Conservation (phyloP, 2,329 filamentous ascomycete species). For the Parastagonospora nodorum region DNA sequence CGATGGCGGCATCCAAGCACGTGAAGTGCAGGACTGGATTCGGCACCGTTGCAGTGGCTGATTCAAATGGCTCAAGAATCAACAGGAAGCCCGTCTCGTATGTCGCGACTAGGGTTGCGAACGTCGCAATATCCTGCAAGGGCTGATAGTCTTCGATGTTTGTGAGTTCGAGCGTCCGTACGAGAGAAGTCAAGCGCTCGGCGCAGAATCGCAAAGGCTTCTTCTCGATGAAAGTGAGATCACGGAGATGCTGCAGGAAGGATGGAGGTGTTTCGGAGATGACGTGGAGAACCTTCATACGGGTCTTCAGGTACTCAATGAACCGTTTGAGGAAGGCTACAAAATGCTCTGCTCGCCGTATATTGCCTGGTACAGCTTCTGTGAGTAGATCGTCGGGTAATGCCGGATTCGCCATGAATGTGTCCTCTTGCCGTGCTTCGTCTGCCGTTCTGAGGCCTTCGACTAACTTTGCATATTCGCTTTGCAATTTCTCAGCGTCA, state of each 20-base stretch:
- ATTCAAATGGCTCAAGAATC: slow-evolving; percentile 97
- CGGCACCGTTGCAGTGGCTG: slow-evolving; percentile 90
- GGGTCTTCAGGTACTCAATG: slow-evolving; percentile 95
- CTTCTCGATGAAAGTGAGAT: slow-evolving; percentile 96
- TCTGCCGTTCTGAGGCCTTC: slow-evolving; percentile 88
- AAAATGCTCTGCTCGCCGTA: slow-evolving; percentile 93
- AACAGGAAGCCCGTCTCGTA: slow-evolving; percentile 96
- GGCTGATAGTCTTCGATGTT: slow-evolving; percentile 98
- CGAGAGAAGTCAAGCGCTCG: slow-evolving; percentile 89
- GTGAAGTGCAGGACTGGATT: slow-evolving; percentile 98
- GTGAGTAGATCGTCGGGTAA: slow-evolving; percentile 92
- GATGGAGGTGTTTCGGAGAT: slow-evolving; percentile 96
- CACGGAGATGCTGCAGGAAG: slow-evolving; percentile 89
- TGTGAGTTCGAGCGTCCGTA: slow-evolving; percentile 91
- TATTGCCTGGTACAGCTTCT: slow-evolving; percentile 96
- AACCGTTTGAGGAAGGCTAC: slow-evolving; percentile 93
- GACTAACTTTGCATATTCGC: slow-evolving; percentile 93
- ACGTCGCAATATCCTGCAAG: slow-evolving; percentile 95
- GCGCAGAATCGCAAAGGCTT: slow-evolving; percentile 95
- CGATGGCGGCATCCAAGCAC: slow-evolving; percentile 94
- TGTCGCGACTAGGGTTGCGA: slow-evolving; percentile 92
- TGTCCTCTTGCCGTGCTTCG: slow-evolving; percentile 87
- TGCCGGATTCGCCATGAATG: slow-evolving; percentile 96
- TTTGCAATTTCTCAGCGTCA: slow-evolving; percentile 91
- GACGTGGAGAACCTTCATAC: slow-evolving; percentile 97